Base-by-base conservation (phyloP, 2,329 filamentous ascomycete genomes). In the Nemania serpens region DNA sequence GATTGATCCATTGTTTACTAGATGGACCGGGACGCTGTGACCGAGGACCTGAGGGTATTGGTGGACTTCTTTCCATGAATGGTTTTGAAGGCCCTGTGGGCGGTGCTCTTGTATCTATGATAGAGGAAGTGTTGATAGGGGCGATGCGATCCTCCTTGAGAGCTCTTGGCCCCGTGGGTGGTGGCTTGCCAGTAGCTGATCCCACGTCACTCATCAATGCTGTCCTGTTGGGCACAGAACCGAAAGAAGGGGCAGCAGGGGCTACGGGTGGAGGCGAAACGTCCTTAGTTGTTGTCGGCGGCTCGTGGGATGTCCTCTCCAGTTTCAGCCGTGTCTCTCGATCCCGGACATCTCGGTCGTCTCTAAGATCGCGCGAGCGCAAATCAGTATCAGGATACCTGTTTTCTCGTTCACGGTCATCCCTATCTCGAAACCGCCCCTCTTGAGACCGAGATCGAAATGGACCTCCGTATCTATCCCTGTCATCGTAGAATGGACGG, bases 361-460 rank as follows among this genome's bases (percentile, higher is more conserved):
- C 83, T 51, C 83, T 76, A 61, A 72, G 74, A 62, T 82, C 81
- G 58, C 81, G 76, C 45, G 70, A 65, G 11, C 75, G 74, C 29
- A 72, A 63, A 53, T 79, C 77, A 13, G 69, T 56, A 25, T 79
- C 77, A 18, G 73, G 65, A 43, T 73, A 74, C 59, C 78, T 72
- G 51, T 50, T 69, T 17, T 78, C 74, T 48, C 71, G 71, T 45
- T 78, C 76, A 36, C 75, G 75, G 46, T 78, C 75, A 36, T 79
- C 77, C 55, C 73, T 78, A 6, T 86, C 84, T 48, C 84, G 79
- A 18, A 83, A 85, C 36, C 84, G 83, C 58, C 86, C 84, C 69
- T 88, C 86, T 69, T 88, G 84, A 64, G 88, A 89, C 64, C 88
- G 83, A 68, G 86, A 88, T 69, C 89, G 80, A 17, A 82, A 83